Percentiles rank a stretch among this genome's conserved stretches.
phyloP scores from a whole-genome alignment of 2,329 filamentous ascomycete genomes.

The Neurospora sp. region DNA sequence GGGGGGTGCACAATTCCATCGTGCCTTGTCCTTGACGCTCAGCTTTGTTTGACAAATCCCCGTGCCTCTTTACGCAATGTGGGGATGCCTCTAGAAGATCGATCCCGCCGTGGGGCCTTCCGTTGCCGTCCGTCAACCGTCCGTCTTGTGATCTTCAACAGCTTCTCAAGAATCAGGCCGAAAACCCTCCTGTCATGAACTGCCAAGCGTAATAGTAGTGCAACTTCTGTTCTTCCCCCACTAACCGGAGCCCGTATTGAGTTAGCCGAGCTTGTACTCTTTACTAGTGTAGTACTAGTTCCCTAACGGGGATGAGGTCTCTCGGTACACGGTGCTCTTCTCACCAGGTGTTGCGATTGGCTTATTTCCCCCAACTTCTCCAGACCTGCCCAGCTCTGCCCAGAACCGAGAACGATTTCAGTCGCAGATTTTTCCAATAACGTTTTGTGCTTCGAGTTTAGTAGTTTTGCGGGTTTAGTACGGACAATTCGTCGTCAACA shows the following conservation, averaged over 20 bases:
- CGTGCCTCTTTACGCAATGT: background rate
- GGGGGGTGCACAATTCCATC: background rate
- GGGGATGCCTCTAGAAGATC: background rate
- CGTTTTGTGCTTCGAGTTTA: background rate
- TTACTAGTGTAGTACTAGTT: background rate
- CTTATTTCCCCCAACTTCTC: background rate
- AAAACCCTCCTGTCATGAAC: background rate
- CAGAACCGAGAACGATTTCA: background rate
- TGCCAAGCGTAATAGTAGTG: background rate
- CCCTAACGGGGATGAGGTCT: background rate
- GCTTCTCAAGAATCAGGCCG: background rate
- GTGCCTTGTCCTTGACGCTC: background rate
- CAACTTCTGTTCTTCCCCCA: background rate
- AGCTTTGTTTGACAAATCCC: background rate
- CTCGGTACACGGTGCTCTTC: background rate
- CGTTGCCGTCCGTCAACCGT: background rate
- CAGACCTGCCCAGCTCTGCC: background rate
- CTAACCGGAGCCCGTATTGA: background rate
- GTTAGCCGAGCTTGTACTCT: background rate
- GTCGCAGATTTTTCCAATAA: background rate
- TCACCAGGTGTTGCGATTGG: background rate
- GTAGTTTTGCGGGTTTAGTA: background rate
- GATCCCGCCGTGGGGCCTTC: background rate
- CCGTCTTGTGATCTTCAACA: background rate
- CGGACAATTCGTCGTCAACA: background rate